Percentiles rank a stretch among this genome's conserved stretches.
Evolutionary conservation across 768 basidiomycete species (phyloP).

Genomic region (Pulveroboletus frians): DNA sequence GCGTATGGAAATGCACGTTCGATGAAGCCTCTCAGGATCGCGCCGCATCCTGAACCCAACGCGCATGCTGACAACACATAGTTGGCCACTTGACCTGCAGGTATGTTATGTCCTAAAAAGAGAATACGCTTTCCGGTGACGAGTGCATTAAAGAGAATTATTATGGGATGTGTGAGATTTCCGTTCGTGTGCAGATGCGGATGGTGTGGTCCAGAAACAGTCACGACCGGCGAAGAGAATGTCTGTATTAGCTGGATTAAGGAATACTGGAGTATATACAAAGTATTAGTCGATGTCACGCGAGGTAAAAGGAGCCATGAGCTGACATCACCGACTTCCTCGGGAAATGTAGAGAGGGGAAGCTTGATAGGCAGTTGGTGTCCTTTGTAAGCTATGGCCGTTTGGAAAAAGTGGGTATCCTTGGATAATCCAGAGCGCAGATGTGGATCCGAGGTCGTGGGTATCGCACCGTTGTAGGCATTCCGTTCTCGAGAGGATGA

Average conservation of each 20-base stretch:
- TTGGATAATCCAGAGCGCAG: conserved; percentile 51
- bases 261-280: conserved; percentile 61
- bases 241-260: conserved; percentile 85
- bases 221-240: conserved; percentile 59
- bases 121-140: conserved; percentile 95
- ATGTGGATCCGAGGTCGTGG: conserved; percentile 43
- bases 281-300: conserved; percentile 9
- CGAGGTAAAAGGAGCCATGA: conserved; percentile 11
- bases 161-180: conserved; percentile 85
- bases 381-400: conserved; percentile 76
- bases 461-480: conserved; percentile 34
- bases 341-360: conserved; percentile 82
- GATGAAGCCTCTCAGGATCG: conserved; percentile 77
- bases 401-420: conserved; percentile 94
- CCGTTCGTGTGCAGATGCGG: conserved; percentile 95
- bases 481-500: conserved; percentile 52
- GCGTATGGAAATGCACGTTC: conserved; percentile 95
- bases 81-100: conserved; percentile 85
- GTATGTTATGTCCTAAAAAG: conserved; percentile 85
- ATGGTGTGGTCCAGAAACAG: conserved; percentile 69
- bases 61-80: conserved; percentile 95
- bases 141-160: conserved; percentile 93
- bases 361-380: conserved; percentile 86
- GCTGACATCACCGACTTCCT: conserved; percentile 94
- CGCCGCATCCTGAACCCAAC: conserved; percentile 85